Evolutionary conservation across 2,329 filamentous ascomycete species (phyloP), one percentile per base, ranked within the genome.

Genomic region (Harringtonia lauricola): DNA sequence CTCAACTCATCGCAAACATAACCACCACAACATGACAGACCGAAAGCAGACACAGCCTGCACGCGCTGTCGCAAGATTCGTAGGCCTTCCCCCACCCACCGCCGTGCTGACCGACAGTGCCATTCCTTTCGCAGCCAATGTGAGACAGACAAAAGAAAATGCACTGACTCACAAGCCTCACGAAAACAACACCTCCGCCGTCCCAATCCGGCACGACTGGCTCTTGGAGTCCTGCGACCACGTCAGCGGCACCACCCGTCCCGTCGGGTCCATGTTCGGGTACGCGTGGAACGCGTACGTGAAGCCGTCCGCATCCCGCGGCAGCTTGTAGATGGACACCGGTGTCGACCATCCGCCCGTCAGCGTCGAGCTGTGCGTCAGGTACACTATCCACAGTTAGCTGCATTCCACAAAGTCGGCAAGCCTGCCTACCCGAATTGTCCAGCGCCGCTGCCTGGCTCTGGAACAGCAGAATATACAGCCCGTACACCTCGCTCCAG

Each of bases 201-300:
- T 44, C n/a, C 41, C n/a, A 34, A 49, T 49, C 5, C 22, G 12
- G 33, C 44, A 50, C 39, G 48, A 51, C 40, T 44, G 30, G 8
- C 42, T 3, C 43, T 51, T 50, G 29, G 46, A 49, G 35, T 50
- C 50, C 26, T 42, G 41, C 28, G 50, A 47, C 48, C 48, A 51
- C 9, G 50, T 44, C 8, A 51, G 39, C 2, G 48, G 50, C 13
- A 51, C 43, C 7, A 26, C 29, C 6, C 28, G 41, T 3, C 48
- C 46, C 5, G 38, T 41, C n/a, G 45, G 42, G 13, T 47, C 43
- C 46, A 51, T 47, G 36, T 46, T 43, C 13, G 50, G 44, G 30
- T 51, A 49, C 10, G 48, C 48, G 19, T 51, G 50, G 19, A 51
- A 49, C 10, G 41, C 41, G 28, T 51, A 51, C 36, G 46, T 50